Evolutionary conservation across 768 basidiomycete species (phyloP).

Genomic region (Boletus coccyginus): DNA sequence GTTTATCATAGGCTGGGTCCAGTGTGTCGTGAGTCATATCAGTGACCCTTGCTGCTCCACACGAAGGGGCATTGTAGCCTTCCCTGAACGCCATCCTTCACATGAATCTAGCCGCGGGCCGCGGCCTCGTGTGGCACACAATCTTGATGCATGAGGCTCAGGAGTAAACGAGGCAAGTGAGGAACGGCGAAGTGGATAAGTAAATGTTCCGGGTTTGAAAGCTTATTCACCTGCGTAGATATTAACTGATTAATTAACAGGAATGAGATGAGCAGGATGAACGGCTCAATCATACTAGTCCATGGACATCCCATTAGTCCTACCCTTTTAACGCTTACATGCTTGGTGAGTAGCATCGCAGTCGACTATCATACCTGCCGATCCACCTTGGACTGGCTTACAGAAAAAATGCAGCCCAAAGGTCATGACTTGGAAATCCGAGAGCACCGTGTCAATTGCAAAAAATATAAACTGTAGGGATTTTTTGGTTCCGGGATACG

Average conservation of each 20-base stretch:
- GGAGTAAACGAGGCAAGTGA: conserved; percentile 2
- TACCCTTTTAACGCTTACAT: neutral
- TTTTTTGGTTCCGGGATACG: conserved; percentile 4
- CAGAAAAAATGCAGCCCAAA: neutral
- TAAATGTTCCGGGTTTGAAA: conserved; percentile 10
- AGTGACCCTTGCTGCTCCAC: neutral
- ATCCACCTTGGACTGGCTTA: neutral
- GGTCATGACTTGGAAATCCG: neutral
- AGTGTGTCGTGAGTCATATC: neutral
- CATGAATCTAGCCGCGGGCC: conserved; percentile 6
- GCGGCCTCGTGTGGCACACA: conserved; percentile 20
- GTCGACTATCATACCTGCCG: neutral
- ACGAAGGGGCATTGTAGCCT: neutral
- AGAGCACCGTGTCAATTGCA: conserved; percentile 9
- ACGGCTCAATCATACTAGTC: neutral
- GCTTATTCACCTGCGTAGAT: conserved; percentile 11
- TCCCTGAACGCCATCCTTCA: neutral
- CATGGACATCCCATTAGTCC: neutral
- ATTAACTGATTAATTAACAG: conserved; percentile 1
- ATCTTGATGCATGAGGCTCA: conserved; percentile 5
- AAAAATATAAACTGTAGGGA: conserved; percentile 3
- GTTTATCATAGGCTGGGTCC: too few relatives aligned
- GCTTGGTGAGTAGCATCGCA: neutral
- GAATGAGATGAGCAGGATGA: neutral
- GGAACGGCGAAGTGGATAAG: conserved; percentile 8